phyloP scores from a whole-genome alignment of 352 stramenopile genomes.

The Phytophthora macrochlamydospora region DNA sequence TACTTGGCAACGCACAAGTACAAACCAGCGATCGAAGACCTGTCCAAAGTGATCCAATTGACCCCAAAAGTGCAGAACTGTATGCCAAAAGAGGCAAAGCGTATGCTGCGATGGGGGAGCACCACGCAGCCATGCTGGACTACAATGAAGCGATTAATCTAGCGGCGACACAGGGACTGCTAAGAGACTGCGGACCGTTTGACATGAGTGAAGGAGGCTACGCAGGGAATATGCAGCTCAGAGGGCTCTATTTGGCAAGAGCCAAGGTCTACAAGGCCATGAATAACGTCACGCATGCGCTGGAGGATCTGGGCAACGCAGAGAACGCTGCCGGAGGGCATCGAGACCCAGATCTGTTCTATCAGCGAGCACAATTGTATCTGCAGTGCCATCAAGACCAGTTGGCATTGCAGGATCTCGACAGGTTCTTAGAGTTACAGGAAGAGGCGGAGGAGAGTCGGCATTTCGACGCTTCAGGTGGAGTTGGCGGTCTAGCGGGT shows the following conservation, averaged over 20 bases:
- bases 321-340: slow-evolving; percentile 51
- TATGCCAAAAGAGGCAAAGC: slow-evolving; percentile 71
- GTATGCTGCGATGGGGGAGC: slow-evolving; percentile 57
- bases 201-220: slow-evolving; percentile 27
- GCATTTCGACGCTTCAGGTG: slow-evolving; percentile 44
- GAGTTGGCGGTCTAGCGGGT: slow-evolving; percentile 34
- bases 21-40: slow-evolving; percentile 72
- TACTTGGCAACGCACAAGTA: slow-evolving; percentile 61
- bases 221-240: slow-evolving; percentile 36
- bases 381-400: slow-evolving; percentile 48
- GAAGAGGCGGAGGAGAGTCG: slow-evolving; percentile 44
- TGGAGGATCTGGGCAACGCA: slow-evolving; percentile 59
- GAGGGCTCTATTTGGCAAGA: slow-evolving; percentile 51
- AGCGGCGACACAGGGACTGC: slow-evolving; percentile 38
- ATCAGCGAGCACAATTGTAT: slow-evolving; percentile 61
- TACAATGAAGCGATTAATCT: slow-evolving; percentile 70
- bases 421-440: slow-evolving; percentile 73
- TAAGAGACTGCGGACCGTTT: slow-evolving; percentile 26
- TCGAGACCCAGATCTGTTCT: slow-evolving; percentile 62
- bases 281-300: slow-evolving; percentile 55
- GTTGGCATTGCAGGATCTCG: slow-evolving; percentile 60
- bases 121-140: slow-evolving; percentile 61
- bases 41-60: slow-evolving; percentile 67
- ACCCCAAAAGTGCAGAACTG: slow-evolving; percentile 72
- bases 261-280: slow-evolving; percentile 60